These are phyloP conservation scores for Lanmaoa rubissima DNA, from an alignment of 768 basidiomycete species.

Conservation along the genomic window DNA sequence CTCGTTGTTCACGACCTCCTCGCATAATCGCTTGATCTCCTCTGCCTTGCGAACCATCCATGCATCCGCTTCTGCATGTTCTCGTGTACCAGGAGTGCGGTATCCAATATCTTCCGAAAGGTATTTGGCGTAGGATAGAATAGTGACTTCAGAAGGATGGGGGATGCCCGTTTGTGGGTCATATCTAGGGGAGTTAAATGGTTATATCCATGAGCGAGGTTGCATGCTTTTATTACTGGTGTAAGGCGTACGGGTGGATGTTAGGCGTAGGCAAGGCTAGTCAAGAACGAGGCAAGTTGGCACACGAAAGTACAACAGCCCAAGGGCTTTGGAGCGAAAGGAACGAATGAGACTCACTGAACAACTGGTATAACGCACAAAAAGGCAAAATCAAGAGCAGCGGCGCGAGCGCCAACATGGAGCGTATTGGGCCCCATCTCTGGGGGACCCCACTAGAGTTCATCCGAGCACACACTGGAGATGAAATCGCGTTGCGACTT, in stretches of 20 bases:
- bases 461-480: slow-evolving; percentile 5
- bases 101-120: slow-evolving; percentile 88
- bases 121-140: slow-evolving; percentile 59
- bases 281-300: slow-evolving; percentile 5
- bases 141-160: slow-evolving; percentile 69
- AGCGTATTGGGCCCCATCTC: slow-evolving; percentile 59
- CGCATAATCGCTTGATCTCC: slow-evolving; percentile 60
- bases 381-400: slow-evolving; percentile 51
- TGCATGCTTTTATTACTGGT: background rate
- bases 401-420: slow-evolving; percentile 53
- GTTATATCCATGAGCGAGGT: background rate
- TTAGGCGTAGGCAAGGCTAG: slow-evolving; percentile 60
- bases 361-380: slow-evolving; percentile 48
- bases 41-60: slow-evolving; percentile 77
- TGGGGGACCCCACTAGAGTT: background rate
- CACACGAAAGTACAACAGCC: background rate
- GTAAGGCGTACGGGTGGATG: slow-evolving; percentile 45
- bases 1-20: slow-evolving; percentile 44
- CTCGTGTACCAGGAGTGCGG: slow-evolving; percentile 85
- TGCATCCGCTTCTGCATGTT: slow-evolving; percentile 80
- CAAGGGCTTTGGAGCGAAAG: background rate
- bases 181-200: slow-evolving; percentile 20
- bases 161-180: slow-evolving; percentile 58
- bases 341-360: slow-evolving; percentile 35
- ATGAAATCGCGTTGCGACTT: background rate